Evolutionary conservation across 2,329 filamentous ascomycete species (phyloP).

Genomic region (Piedraia hortae): DNA sequence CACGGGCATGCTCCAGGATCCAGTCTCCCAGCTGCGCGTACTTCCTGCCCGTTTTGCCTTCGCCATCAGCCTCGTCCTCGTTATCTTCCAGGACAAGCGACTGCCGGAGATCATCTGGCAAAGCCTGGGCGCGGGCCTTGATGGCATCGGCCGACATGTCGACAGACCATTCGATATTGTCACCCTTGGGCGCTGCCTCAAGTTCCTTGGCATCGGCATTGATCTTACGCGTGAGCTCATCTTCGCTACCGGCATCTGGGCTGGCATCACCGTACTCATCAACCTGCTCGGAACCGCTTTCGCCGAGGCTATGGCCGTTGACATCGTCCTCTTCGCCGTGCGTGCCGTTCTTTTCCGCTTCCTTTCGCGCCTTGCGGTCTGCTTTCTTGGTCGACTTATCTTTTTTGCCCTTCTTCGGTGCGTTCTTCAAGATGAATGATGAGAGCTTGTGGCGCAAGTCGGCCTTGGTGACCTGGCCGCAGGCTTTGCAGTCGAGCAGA

Average conservation of each 20-base stretch:
- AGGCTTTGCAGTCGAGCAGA: constrained; percentile 92
- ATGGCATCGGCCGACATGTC: constrained; percentile 91
- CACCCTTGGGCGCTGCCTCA: constrained; percentile 33
- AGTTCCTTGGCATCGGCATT: constrained; percentile 43
- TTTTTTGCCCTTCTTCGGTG: constrained; percentile 81
- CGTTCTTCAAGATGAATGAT: constrained; percentile 90
- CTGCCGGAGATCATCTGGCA: constrained; percentile 86
- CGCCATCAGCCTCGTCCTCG: constrained; percentile 49
- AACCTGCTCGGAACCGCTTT: constrained; percentile 37
- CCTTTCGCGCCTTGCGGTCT: constrained; percentile 59
- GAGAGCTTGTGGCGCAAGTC: constrained; percentile 87
- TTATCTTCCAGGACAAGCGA: constrained; percentile 38
- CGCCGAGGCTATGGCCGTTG: constrained; percentile 34
- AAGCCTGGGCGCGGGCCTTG: constrained; percentile 73
- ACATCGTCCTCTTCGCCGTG: constrained; percentile 21
- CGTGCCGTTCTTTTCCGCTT: constrained; percentile 25
- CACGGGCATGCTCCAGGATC: constrained; percentile 51
- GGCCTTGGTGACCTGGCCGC: constrained; percentile 74
- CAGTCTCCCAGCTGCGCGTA: constrained; percentile 87
- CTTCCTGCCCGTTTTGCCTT: constrained; percentile 49
- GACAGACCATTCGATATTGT: constrained; percentile 78
- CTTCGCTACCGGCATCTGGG: constrained; percentile 54
- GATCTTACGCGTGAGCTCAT: constrained; percentile 62
- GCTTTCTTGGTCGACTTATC: constrained; percentile 89
- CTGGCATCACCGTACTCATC: constrained; percentile 37